Evolutionary conservation across 306 rosid genomes (phyloP).

Genomic region (Vigna mungo): DNA sequence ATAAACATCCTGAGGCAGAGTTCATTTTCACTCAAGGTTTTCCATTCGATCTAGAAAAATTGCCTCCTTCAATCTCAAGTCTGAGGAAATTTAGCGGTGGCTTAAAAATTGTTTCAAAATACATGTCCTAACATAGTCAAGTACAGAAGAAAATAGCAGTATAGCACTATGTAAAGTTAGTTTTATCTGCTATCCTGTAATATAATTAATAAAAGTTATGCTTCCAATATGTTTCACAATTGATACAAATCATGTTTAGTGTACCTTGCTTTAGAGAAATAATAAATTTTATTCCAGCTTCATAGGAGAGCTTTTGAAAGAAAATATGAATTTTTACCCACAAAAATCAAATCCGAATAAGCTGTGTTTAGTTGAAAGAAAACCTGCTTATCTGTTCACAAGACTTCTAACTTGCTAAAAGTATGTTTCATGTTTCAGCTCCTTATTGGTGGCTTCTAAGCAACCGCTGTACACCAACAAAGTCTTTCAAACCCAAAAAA

Average conservation of each 20-base stretch:
- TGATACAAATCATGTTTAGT: neutral
- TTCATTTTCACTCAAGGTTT: neutral
- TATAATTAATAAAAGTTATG: neutral
- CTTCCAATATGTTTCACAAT: neutral
- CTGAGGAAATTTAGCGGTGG: neutral
- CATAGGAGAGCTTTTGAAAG: neutral
- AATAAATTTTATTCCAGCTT: neutral
- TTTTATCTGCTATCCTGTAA: neutral
- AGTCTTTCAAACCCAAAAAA: neutral
- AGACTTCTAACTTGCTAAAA: slow-evolving; percentile 1
- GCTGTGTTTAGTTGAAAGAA: neutral
- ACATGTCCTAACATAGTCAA: neutral
- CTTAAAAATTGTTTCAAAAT: neutral
- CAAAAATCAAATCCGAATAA: neutral
- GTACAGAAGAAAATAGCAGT: neutral
- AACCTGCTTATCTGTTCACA: neutral
- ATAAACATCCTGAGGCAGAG: neutral
- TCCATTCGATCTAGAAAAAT: neutral
- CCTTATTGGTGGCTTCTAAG: neutral
- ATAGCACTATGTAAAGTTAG: neutral
- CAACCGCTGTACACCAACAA: neutral
- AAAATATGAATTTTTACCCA: neutral
- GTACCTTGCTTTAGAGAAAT: neutral
- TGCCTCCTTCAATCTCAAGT: neutral
- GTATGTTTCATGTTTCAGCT: neutral